phyloP scores from a whole-genome alignment of 2,329 filamentous ascomycete genomes.

The Trichoderma brevicompactum region DNA sequence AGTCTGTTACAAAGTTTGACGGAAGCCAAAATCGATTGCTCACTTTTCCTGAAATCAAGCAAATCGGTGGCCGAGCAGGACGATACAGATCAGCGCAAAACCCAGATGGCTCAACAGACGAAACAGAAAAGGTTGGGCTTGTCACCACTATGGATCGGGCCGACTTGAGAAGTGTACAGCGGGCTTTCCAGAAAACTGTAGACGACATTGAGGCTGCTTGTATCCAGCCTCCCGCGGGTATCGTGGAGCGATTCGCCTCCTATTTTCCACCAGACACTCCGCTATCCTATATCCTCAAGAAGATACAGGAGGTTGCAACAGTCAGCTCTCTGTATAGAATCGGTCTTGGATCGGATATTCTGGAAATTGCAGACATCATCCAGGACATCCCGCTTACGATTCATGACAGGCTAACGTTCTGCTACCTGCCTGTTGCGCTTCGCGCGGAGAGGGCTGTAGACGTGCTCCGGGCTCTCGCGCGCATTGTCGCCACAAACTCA shows the following conservation, averaged over 20 bases:
- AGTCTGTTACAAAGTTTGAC: constrained; percentile 74
- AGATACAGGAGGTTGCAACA: constrained; percentile 70
- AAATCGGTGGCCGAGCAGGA: constrained; percentile 91
- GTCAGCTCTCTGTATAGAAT: constrained; percentile 72
- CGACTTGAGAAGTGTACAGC: constrained; percentile 67
- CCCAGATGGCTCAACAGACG: constrained; percentile 27
- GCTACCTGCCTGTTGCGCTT: constrained; percentile 69
- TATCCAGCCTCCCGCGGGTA: constrained; percentile 70
- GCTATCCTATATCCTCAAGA: constrained; percentile 79
- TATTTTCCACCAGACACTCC: constrained; percentile 83
- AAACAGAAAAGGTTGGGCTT: constrained; percentile 61
- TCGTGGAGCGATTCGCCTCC: constrained; percentile 75
- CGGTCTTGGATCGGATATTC: constrained; percentile 58
- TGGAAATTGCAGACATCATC: constrained; percentile 74
- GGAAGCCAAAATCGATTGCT: constrained; percentile 62
- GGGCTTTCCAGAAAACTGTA: constrained; percentile 66
- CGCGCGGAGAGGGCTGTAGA: constrained; percentile 52
- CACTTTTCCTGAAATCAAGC: constrained; percentile 79
- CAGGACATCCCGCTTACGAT: constrained; percentile 72
- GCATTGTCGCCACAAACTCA: constrained; percentile 68
- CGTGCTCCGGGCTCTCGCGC: constrained; percentile 67
- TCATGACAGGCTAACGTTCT: constrained; percentile 75
- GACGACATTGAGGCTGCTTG: constrained; percentile 72
- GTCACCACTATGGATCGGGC: constrained; percentile 77
- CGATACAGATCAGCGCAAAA: constrained; percentile 71